A percentile compares a stretch with the other conserved stretches of the same genome.
These are phyloP conservation scores for Plantago elongata DNA, from an alignment of 257 asterid genomes.

Conservation along the genomic window DNA sequence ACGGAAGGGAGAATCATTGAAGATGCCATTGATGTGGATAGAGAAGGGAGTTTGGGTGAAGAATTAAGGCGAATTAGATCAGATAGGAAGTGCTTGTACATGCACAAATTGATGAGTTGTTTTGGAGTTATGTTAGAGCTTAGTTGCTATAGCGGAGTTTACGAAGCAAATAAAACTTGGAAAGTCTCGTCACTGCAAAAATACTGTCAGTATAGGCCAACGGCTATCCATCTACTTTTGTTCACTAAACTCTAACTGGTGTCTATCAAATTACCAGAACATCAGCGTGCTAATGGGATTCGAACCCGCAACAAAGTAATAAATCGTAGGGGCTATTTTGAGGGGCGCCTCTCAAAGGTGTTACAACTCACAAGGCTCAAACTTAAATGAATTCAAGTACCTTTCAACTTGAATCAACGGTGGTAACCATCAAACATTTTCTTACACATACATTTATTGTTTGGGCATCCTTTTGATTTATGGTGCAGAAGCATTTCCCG, in stretches of 20 bases:
- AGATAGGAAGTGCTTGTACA: conserved; percentile 13
- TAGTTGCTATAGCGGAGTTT: conserved; percentile 38
- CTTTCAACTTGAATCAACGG: no score
- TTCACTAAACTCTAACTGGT: background rate
- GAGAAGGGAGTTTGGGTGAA: conserved; percentile 2
- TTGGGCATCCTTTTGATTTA: no score
- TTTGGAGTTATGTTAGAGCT: conserved; percentile 22
- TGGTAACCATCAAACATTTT: no score
- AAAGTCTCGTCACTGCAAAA: conserved; percentile 20
- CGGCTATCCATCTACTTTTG: conserved; percentile 25
- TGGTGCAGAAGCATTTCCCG: no score
- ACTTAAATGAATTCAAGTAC: no score
- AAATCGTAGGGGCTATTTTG: no score
- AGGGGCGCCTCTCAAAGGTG: no score
- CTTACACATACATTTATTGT: no score
- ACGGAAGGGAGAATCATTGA: conserved; percentile 53
- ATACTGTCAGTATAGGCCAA: conserved; percentile 19
- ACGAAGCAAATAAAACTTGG: conserved; percentile 32
- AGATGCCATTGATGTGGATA: conserved; percentile 41
- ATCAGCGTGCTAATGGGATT: no score
- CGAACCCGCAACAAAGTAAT: no score
- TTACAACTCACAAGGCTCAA: no score
- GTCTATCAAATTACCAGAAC: no score
- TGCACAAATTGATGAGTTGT: conserved; percentile 12
- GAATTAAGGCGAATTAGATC: conserved; percentile 23